Evolutionary conservation across 2,329 filamentous ascomycete species (phyloP).

Genomic region (Penicillium glabrum): DNA sequence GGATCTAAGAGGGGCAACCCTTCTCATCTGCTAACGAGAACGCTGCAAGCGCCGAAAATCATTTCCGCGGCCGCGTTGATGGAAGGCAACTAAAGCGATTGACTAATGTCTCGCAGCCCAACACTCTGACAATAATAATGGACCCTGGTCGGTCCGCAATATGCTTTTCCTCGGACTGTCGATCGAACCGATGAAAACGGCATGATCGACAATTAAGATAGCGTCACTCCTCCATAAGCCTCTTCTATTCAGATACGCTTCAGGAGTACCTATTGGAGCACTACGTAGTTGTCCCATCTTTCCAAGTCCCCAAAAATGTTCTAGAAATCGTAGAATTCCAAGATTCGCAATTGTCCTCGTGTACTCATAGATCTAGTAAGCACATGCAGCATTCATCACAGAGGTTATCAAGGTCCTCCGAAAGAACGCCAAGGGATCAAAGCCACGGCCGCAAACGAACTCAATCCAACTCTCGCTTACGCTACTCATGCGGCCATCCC

Average conservation of each 20-base stretch:
- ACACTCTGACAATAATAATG: background rate
- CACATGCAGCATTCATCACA: background rate
- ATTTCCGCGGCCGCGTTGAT: conserved; percentile 1
- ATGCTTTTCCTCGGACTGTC: background rate
- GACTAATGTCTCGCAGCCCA: background rate
- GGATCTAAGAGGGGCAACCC: background rate
- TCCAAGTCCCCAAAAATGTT: background rate
- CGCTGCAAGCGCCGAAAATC: conserved; percentile 10
- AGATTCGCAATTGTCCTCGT: background rate
- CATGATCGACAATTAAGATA: background rate
- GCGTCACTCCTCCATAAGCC: background rate
- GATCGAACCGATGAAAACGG: conserved; percentile 1
- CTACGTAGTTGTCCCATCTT: background rate
- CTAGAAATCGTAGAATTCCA: background rate
- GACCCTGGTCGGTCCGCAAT: background rate
- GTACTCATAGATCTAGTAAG: background rate
- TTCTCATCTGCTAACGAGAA: background rate
- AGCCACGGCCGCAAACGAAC: background rate
- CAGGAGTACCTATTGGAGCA: no score
- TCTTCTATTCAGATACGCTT: background rate
- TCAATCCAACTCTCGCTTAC: background rate
- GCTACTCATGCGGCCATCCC: background rate
- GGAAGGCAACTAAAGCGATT: conserved; percentile 6
- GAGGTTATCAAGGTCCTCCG: background rate
- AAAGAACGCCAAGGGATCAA: background rate